A percentile compares a stretch with the other conserved stretches of the same genome.
Evolutionary conservation across 176 grass and related monocot species (phyloP).

Genomic region (Bromus sterilis): DNA sequence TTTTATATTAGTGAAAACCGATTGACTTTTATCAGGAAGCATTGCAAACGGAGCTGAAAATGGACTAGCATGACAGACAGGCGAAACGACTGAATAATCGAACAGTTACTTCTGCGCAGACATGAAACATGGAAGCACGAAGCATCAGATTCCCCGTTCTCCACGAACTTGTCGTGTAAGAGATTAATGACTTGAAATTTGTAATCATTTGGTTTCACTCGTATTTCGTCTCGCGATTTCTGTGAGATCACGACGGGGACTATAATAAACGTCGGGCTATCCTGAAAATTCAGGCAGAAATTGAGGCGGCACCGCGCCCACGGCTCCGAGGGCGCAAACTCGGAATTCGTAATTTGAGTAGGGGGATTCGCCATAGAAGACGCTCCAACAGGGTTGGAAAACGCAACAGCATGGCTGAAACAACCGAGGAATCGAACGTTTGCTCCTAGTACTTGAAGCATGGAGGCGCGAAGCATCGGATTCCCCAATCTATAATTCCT

Average conservation of each 20-base stretch:
- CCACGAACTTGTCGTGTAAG: no score
- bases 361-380: background rate
- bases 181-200: background rate
- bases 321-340: background rate
- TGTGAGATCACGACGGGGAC: background rate
- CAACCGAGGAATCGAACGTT: background rate
- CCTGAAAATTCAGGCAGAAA: background rate
- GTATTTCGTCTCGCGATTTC: background rate
- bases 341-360: background rate
- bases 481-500: background rate
- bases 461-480: background rate
- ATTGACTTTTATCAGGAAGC: background rate
- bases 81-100: background rate
- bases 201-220: background rate
- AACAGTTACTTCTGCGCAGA: background rate
- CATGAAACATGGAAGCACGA: background rate
- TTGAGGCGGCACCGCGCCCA: background rate
- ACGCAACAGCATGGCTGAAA: background rate
- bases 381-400: background rate
- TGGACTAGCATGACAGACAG: background rate
- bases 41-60: background rate
- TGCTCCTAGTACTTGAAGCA: no score
- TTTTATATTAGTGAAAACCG: conserved; percentile 1
- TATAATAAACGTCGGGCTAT: background rate
- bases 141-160: background rate